Base-by-base conservation (phyloP, 257 asterid genomes). In the Capsicum baccatum region DNA sequence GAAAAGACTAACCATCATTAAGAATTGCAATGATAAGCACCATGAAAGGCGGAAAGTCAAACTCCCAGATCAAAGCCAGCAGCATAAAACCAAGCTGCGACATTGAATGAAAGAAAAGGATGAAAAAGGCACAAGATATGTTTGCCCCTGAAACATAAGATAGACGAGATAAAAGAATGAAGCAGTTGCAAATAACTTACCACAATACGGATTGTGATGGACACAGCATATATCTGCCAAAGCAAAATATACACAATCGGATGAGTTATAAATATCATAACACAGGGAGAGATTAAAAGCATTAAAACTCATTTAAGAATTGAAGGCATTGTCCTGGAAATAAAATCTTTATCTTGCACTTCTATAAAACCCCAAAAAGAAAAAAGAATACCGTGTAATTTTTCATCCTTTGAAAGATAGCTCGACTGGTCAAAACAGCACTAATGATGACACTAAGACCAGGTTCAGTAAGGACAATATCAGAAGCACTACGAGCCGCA, bases 401-500 rank as follows among this genome's bases (percentile, higher is more conserved):
- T 90, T 96, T 96, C 99, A 96, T 96, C 92, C 99, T 90, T 81
- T 96, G 99, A 87, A 96, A 96, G 89, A 96, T 96, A 16, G 99
- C 98, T 44, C 99, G 93, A 86, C 99, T 96, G 37, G 99, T 96
- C 86, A 96, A 90, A 68, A 96, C 99, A 85, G 99, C 99, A 70
- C 99, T 96, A 11, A 96, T 96, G 57, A 96, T 96, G 79, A 96
- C 99, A 70, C 99, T 96, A 54, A 96, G 97, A 71, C 99, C 99
- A 69, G 99, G 98, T 85, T 96, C 99, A 1, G 99, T 96, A 83
- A 96, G 98, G 50, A 96, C 99, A 83, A 96, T 96, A 83, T 96
- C 99, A 26, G 99, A 96, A 91, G 99, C 99, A 88, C 98, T 91
- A 64, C 99, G 97, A 87, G 99, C 99, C 19, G 99, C 99, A 89